Percentiles rank a stretch among this genome's conserved stretches.
Evolutionary conservation across 2,329 filamentous ascomycete species (phyloP).

Genomic region (Phoma herbarum): DNA sequence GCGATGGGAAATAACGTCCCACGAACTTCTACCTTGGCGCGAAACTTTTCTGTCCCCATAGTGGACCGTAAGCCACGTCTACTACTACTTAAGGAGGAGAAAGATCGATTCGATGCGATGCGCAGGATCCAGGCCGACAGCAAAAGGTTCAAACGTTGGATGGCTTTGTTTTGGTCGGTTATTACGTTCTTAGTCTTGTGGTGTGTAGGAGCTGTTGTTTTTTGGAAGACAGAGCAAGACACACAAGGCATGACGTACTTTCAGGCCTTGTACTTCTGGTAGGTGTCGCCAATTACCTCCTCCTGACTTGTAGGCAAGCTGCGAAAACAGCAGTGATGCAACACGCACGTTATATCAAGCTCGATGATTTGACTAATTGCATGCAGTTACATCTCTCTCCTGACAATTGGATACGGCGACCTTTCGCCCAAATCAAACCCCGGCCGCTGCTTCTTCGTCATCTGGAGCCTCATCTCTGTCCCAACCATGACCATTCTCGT

Average conservation of each 20-base stretch:
- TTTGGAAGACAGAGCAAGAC: slow-evolving; percentile 67
- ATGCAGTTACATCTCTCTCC: slow-evolving; percentile 66
- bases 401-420: slow-evolving; percentile 90
- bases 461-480: slow-evolving; percentile 86
- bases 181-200: slow-evolving; percentile 77
- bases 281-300: slow-evolving; percentile 55
- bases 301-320: neutral
- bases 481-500: slow-evolving; percentile 85
- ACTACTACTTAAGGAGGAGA: slow-evolving; percentile 65
- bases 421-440: slow-evolving; percentile 77
- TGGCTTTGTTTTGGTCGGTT: slow-evolving; percentile 72
- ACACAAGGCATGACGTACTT: slow-evolving; percentile 75
- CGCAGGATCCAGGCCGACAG: slow-evolving; percentile 76
- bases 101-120: slow-evolving; percentile 81
- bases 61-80: slow-evolving; percentile 55
- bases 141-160: slow-evolving; percentile 74
- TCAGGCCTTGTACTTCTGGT: slow-evolving; percentile 83
- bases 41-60: slow-evolving; percentile 13
- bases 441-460: slow-evolving; percentile 87
- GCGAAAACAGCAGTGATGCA: too few species aligned
- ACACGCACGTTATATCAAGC: too few species aligned
- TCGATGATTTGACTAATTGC: too few species aligned
- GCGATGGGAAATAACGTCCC: slow-evolving; percentile 30
- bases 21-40: slow-evolving; percentile 10
- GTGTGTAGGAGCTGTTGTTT: slow-evolving; percentile 81